Base-by-base conservation (phyloP, 2,329 filamentous ascomycete species). In the Aspergillus fumigatiaffinis region DNA sequence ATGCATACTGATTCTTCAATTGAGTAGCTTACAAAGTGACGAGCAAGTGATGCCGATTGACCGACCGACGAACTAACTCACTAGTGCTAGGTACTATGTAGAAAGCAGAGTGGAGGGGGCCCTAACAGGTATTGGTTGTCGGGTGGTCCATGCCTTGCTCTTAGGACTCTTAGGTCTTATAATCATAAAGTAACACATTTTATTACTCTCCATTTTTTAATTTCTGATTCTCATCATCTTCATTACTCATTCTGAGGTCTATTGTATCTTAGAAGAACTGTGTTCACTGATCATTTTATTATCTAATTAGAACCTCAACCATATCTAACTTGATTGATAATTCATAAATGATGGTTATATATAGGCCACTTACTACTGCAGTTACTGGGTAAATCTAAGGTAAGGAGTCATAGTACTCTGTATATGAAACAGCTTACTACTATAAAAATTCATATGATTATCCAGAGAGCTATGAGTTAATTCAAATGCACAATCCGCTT, bases 11-110 rank as follows among this genome's bases (percentile, higher is more conserved):
- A 44, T 56, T 50, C 51, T 42, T 52, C 32, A 56, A 47, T 46
- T 32, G 35, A 32, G 38, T 55, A 52, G 25, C 38, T 55, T 53
- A 29, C 28, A 29, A 29, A 29, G 10, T 12, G 28, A 61, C 52
- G 53, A 51, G 62, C 54, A 58, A 60, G 47, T 58, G 42, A 62
- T 57, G 60, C 59, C 56, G 60, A 66, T 57, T 53, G 62, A 55
- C 60, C 57, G 56, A 63, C 21, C 20, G 12, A 20, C 52, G 50
- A 52, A 53, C 54, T 28, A 55, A 56, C 42, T 29, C 50, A 49
- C 26, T 28, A 29, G 47, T 50, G 48, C 28, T 55, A 35, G 32
- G 14, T 35, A 17, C 32, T 35, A 35, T 35, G 4, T 35, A 17
- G 32, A 7, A 38, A 38, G 32, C 17, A 38, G 32, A 38, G 32